These are phyloP conservation scores for Hygrophoropsis aurantiaca DNA, from an alignment of 768 basidiomycete genomes.

Conservation along the genomic window DNA sequence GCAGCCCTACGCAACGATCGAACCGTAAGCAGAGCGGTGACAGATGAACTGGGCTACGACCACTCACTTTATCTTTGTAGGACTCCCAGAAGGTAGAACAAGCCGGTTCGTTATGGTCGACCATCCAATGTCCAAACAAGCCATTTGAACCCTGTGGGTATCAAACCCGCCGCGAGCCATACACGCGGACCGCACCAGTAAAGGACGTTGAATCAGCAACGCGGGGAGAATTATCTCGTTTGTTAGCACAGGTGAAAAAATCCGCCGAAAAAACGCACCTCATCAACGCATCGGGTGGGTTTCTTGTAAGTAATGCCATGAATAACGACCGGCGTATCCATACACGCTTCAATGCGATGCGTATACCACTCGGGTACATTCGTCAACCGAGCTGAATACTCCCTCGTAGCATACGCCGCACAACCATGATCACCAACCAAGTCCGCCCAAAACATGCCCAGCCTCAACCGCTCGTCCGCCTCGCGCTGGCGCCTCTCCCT, in stretches of 20 bases:
- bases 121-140: constrained; percentile 25
- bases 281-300: constrained; percentile 22
- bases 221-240: too few species aligned
- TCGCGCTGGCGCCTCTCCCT: constrained; percentile 14
- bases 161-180: too few species aligned
- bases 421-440: constrained; percentile 19
- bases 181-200: too few species aligned
- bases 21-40: not conserved
- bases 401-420: constrained; percentile 23
- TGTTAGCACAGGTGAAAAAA: too few species aligned
- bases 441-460: constrained; percentile 21
- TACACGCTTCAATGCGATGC: constrained; percentile 21
- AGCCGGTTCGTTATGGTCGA: constrained; percentile 24
- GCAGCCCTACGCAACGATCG: constrained; percentile 24
- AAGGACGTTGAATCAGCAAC: too few species aligned
- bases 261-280: constrained; percentile 1
- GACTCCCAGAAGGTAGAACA: constrained; percentile 23
- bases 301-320: constrained; percentile 15
- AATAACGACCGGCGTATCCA: constrained; percentile 18
- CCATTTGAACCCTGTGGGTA: constrained; percentile 15
- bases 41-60: not conserved
- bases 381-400: constrained; percentile 27
- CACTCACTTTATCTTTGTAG: constrained; percentile 31
- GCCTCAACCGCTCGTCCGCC: constrained; percentile 19
- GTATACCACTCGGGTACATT: constrained; percentile 26